A percentile compares a stretch with the other conserved stretches of the same genome.
These are phyloP conservation scores for Epicoccum nigrum DNA, from an alignment of 2,329 filamentous ascomycete species.

Conservation along the genomic window DNA sequence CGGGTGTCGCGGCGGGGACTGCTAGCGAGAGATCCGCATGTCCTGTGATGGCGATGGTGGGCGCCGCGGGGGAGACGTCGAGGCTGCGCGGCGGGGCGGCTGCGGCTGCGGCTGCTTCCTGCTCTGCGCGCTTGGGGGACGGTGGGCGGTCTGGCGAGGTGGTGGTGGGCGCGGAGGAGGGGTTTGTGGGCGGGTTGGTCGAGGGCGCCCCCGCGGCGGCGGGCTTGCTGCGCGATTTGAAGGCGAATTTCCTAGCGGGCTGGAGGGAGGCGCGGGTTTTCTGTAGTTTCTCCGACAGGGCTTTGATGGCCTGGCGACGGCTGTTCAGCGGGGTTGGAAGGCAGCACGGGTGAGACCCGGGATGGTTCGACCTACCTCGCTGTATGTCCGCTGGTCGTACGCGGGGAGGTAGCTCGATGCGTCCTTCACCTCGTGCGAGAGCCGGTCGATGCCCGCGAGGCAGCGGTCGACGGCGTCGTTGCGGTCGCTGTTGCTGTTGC, in stretches of 20 bases:
- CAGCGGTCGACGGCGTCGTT: conserved; percentile 82
- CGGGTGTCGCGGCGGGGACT: conserved; percentile 76
- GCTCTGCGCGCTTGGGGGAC: conserved; percentile 43
- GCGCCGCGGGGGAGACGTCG: conserved; percentile 13
- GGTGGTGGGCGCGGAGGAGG: conserved; percentile 49
- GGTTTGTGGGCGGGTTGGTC: conserved; percentile 46
- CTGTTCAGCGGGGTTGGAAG: too few relatives aligned
- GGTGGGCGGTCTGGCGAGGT: conserved; percentile 47
- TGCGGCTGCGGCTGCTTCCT: conserved; percentile 16
- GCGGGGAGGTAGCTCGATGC: conserved; percentile 81
- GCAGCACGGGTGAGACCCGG: too few relatives aligned
- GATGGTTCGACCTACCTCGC: conserved; percentile 72
- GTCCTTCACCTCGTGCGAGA: conserved; percentile 86
- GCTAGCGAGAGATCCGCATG: conserved; percentile 68
- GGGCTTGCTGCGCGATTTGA: conserved; percentile 66
- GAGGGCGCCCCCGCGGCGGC: conserved; percentile 54
- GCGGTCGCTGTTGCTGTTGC: conserved; percentile 76
- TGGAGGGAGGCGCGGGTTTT: conserved; percentile 67
- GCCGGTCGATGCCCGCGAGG: conserved; percentile 75
- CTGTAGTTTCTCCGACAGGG: conserved; percentile 77
- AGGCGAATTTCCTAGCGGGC: conserved; percentile 82
- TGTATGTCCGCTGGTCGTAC: conserved; percentile 88
- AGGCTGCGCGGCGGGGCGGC: conserved; percentile 2
- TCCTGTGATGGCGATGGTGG: conserved; percentile 63
- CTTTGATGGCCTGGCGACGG: conserved; percentile 73